These are phyloP conservation scores for Lichenothelia convexa DNA, from an alignment of 495 filamentous ascomycete species.

Conservation along the genomic window DNA sequence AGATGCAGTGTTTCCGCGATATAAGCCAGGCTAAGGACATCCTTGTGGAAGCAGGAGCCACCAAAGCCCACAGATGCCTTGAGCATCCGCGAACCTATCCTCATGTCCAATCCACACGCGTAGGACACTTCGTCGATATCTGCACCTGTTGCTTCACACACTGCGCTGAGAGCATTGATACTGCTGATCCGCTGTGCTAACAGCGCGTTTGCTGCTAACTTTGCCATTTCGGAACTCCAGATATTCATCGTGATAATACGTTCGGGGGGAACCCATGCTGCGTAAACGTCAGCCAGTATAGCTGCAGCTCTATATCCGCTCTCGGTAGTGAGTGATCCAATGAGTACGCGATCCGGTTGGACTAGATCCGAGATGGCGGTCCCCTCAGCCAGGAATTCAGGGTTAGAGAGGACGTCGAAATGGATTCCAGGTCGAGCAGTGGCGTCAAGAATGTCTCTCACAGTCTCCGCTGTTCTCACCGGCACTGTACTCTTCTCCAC, in stretches of 20 bases:
- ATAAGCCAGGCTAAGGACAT: conserved; percentile 59
- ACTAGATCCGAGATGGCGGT: conserved; percentile 55
- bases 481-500: conserved; percentile 80
- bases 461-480: conserved; percentile 52
- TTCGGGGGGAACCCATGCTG: conserved; percentile 42
- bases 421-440: conserved; percentile 39
- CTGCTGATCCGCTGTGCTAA: conserved; percentile 70
- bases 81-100: conserved; percentile 59
- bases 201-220: conserved; percentile 66
- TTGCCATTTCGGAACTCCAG: conserved; percentile 67
- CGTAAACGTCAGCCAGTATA: conserved; percentile 44
- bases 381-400: conserved; percentile 68
- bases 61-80: conserved; percentile 56
- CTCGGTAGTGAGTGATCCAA: conserved; percentile 44
- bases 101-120: conserved; percentile 49
- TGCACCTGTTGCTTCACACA: conserved; percentile 59
- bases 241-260: conserved; percentile 55
- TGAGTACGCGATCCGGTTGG: conserved; percentile 57
- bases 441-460: conserved; percentile 52
- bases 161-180: conserved; percentile 43
- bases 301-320: conserved; percentile 42
- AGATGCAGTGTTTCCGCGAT: conserved; percentile 51
- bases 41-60: conserved; percentile 61
- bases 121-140: conserved; percentile 54
- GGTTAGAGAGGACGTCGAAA: conserved; percentile 70